phyloP scores from a whole-genome alignment of 495 filamentous ascomycete species.

The Penicillium desertorum region DNA sequence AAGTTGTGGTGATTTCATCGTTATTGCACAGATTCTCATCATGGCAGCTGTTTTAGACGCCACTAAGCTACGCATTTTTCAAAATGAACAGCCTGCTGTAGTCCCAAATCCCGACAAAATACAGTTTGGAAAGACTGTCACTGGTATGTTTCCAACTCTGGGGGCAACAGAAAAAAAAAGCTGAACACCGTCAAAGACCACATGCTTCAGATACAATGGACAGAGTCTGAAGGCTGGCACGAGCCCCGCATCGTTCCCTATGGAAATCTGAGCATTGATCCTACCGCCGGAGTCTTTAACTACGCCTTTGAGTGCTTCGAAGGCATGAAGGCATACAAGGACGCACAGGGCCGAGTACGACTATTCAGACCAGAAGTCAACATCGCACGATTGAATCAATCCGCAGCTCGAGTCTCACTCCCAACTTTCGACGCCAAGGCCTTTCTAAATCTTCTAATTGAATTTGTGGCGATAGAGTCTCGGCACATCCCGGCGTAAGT shows the following conservation, averaged over 20 bases:
- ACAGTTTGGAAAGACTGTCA: slow-evolving; percentile 3
- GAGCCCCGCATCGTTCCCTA: slow-evolving; percentile 68
- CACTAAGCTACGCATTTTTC: neutral
- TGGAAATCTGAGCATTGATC: slow-evolving; percentile 70
- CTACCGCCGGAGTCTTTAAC: slow-evolving; percentile 72
- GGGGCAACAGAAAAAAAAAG: neutral
- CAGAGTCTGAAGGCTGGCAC: slow-evolving; percentile 58
- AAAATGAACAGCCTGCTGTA: slow-evolving; percentile 1
- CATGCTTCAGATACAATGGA: slow-evolving; percentile 73
- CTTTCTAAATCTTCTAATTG: slow-evolving; percentile 63
- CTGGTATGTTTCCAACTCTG: neutral
- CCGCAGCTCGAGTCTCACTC: slow-evolving; percentile 66
- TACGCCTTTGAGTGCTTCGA: slow-evolving; percentile 89
- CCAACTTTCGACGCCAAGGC: slow-evolving; percentile 65
- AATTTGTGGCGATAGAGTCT: slow-evolving; percentile 45
- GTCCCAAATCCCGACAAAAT: neutral
- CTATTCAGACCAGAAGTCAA: slow-evolving; percentile 75
- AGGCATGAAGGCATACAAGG: slow-evolving; percentile 78
- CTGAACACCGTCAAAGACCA: slow-evolving; percentile 50
- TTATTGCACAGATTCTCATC: neutral
- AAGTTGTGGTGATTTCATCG: neutral
- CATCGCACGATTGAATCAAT: slow-evolving; percentile 63
- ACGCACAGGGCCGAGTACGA: slow-evolving; percentile 65
- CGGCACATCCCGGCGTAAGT: slow-evolving; percentile 12
- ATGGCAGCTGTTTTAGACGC: slow-evolving; percentile 2